Evolutionary conservation across 306 rosid genomes (phyloP).

Genomic region (Alnus rubra): DNA sequence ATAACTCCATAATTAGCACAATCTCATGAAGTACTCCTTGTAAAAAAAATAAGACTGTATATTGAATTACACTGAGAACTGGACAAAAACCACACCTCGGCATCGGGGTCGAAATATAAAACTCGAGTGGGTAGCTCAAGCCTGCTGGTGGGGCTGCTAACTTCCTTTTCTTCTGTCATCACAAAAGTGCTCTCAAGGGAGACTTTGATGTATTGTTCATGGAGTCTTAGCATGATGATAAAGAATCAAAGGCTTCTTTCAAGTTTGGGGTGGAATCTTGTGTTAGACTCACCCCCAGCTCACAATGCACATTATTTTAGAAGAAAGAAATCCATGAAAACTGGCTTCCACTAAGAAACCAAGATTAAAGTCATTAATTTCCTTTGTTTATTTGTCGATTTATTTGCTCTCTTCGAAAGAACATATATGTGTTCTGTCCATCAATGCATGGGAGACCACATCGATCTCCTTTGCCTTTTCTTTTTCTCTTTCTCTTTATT

Average conservation of each 20-base stretch:
- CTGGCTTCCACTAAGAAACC: neutral
- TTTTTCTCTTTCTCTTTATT: too few species aligned
- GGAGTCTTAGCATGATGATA: neutral
- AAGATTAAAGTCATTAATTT: neutral
- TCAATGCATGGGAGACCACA: neutral
- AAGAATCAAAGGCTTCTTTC: neutral
- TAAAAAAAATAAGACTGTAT: too few species aligned
- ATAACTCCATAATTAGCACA: too few species aligned
- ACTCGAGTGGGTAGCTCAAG: too few species aligned
- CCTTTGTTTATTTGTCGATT: neutral
- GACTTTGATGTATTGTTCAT: neutral
- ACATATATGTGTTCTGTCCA: neutral
- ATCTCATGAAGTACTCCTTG: too few species aligned
- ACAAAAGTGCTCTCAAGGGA: neutral
- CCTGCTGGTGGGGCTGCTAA: neutral
- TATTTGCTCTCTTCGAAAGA: neutral
- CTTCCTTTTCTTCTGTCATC: neutral
- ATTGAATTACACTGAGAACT: too few species aligned
- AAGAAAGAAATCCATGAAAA: neutral
- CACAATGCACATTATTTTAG: neutral
- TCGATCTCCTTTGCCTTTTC: neutral
- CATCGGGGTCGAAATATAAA: too few species aligned
- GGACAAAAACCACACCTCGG: neutral
- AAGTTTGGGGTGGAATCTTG: neutral
- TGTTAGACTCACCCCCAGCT: neutral